Base-by-base conservation (phyloP, 2,329 filamentous ascomycete genomes). In the Decorospora gaudefroyi region DNA sequence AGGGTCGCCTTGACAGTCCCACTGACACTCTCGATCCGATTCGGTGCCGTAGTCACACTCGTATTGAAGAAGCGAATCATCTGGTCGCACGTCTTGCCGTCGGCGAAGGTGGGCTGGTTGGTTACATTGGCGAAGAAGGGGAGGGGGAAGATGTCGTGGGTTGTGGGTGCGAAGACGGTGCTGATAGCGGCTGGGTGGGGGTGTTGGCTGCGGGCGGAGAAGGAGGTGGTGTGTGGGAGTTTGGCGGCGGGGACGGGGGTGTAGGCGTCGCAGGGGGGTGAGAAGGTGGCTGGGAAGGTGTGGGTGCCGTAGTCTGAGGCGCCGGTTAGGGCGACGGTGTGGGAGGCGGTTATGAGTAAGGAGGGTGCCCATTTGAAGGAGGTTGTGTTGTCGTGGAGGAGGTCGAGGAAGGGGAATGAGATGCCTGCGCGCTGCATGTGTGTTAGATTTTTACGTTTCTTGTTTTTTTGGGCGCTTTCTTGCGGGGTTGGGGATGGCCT, bases 321-420 rank as follows among this genome's bases (percentile, higher is more conserved):
- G 3, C 77, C 78, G 6, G 65, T 57, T 10, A 80, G 55, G 3
- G 77, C 78, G 4, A 73, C 57, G 1, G 61, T 49, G 51, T 76
- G 74, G 41, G 50, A 53, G 1, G 72, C 70, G 2, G 71, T 74
- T 49, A 82, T 74, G 43, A 81, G 62, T 39, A 78, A 70, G 2
- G 72, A 70, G 0, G 73, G 73, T 0, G 71, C 71, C 72, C 76
- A 81, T 26, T 75, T 74, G 66, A 81, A 83, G 2, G 73, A 75
- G 1, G 76, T 76, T 48, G 72, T 65, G 22, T 74, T 75, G 60
- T 81, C 77, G 35, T 71, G 69, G 2, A 80, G 65, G 4, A 79
- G 57, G 55, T 81, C 79, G 25, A 82, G 46, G 58, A 82, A 83
- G 0, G 80, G 80, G 44, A 81, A 82, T 51, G 78, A 75, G 47